phyloP scores from a whole-genome alignment of 2,329 filamentous ascomycete genomes.

The Tolypocladium cylindrosporum region DNA sequence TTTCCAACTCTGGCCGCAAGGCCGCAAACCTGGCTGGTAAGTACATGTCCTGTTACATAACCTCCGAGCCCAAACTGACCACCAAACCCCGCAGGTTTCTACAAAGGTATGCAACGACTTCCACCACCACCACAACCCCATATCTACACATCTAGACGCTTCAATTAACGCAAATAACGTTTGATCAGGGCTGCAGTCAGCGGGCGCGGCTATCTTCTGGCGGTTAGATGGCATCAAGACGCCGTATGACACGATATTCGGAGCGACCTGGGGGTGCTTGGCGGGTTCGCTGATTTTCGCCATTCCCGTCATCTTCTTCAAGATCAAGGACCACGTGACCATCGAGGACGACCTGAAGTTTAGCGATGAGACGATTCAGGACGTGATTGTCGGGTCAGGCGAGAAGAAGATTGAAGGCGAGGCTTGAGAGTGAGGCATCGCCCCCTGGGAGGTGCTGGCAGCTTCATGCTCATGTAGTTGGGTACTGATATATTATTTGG shows the following conservation, averaged over 20 bases:
- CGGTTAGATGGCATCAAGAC: conserved; percentile 23
- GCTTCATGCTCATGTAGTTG: too few relatives aligned
- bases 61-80: not conserved
- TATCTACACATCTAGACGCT: not conserved
- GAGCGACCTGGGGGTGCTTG: conserved; percentile 62
- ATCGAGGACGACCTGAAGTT: conserved; percentile 77
- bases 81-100: not conserved
- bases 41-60: not conserved
- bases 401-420: not conserved
- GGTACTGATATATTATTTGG: too few relatives aligned
- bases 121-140: not conserved
- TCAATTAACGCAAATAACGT: conserved; percentile 24
- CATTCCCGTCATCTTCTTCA: too few relatives aligned
- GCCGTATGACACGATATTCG: conserved; percentile 64
- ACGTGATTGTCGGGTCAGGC: conserved; percentile 36
- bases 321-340: conserved; percentile 67
- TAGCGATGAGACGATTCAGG: conserved; percentile 70
- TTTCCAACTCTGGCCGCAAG: conserved; percentile 87
- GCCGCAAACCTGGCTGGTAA: conserved; percentile 57
- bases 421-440: not conserved
- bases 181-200: conserved; percentile 39
- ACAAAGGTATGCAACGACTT: not conserved
- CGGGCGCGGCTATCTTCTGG: conserved; percentile 49
- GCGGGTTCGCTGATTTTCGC: conserved; percentile 39
- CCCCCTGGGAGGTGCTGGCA: too few relatives aligned